Evolutionary conservation across 306 rosid species (phyloP).

Genomic region (Lithocarpus polystachyus): DNA sequence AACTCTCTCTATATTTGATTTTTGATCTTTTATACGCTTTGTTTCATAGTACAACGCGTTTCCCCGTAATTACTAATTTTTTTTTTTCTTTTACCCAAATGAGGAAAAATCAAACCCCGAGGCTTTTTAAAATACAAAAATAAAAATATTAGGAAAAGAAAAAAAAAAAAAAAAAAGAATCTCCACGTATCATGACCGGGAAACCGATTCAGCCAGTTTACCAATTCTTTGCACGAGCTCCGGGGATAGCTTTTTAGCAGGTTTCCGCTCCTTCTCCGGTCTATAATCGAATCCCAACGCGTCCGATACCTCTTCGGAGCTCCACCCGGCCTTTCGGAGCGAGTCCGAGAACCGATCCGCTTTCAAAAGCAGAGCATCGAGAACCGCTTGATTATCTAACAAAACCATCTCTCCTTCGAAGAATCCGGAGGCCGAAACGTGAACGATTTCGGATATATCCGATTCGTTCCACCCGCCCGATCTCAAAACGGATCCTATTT

Average conservation of each 20-base stretch:
- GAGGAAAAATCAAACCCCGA: slow-evolving; percentile 35
- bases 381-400: slow-evolving; percentile 79
- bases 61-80: slow-evolving; percentile 25
- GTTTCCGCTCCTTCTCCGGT: slow-evolving; percentile 81
- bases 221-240: slow-evolving; percentile 65
- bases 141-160: not conserved
- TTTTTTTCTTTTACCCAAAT: slow-evolving; percentile 20
- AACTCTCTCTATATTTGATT: not conserved
- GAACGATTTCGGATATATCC: slow-evolving; percentile 68
- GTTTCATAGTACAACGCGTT: slow-evolving; percentile 48
- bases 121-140: not conserved
- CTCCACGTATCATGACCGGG: slow-evolving; percentile 43
- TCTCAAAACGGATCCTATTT: slow-evolving; percentile 70
- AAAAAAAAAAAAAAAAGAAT: slow-evolving; percentile 1
- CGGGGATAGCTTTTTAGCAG: slow-evolving; percentile 78
- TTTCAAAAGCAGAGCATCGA: slow-evolving; percentile 80
- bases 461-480: slow-evolving; percentile 91
- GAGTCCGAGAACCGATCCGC: slow-evolving; percentile 71
- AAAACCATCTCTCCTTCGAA: slow-evolving; percentile 74
- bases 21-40: slow-evolving; percentile 33
- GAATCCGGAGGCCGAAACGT: slow-evolving; percentile 80
- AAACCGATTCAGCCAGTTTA: slow-evolving; percentile 89
- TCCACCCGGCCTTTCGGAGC: slow-evolving; percentile 96
- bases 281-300: slow-evolving; percentile 91
- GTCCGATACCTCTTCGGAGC: slow-evolving; percentile 91